These are phyloP conservation scores for Tremellales sp. DNA, from an alignment of 1,284 basidiomycete species.

Conservation along the genomic window DNA sequence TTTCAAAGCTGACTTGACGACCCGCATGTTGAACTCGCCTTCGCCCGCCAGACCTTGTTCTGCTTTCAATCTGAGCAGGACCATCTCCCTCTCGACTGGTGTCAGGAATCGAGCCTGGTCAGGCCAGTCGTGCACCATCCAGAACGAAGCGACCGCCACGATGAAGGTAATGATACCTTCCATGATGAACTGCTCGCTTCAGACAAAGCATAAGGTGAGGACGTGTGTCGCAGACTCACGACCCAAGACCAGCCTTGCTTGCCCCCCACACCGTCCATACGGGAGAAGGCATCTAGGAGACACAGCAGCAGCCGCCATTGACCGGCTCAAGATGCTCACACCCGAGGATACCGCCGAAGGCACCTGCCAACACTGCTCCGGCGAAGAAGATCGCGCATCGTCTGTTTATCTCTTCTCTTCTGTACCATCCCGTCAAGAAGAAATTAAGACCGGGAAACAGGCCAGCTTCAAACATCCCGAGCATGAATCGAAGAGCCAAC, in stretches of 20 bases:
- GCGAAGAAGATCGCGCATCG: slow-evolving; percentile 42
- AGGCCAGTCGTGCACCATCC: slow-evolving; percentile 48
- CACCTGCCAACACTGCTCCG: slow-evolving; percentile 42
- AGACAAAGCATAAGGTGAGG: no score
- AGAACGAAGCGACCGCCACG: slow-evolving; percentile 32
- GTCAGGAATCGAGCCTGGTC: slow-evolving; percentile 42
- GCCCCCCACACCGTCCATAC: slow-evolving; percentile 47
- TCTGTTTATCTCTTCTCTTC: slow-evolving; percentile 18
- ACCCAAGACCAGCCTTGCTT: slow-evolving; percentile 48
- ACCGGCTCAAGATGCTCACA: slow-evolving; percentile 3
- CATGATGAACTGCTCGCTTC: slow-evolving; percentile 46
- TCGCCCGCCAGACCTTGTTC: slow-evolving; percentile 40
- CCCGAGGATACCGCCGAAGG: slow-evolving; percentile 29
- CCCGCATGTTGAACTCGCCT: slow-evolving; percentile 30
- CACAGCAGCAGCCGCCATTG: no score
- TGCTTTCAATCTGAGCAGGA: slow-evolving; percentile 35
- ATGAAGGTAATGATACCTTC: slow-evolving; percentile 45
- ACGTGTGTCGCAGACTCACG: slow-evolving; percentile 1
- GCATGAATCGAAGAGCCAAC: slow-evolving; percentile 46
- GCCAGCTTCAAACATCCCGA: slow-evolving; percentile 45
- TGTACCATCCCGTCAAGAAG: slow-evolving; percentile 22
- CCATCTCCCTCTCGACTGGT: slow-evolving; percentile 35
- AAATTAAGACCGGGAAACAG: slow-evolving; percentile 41
- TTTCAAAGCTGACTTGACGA: slow-evolving; percentile 28
- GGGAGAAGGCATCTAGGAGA: slow-evolving; percentile 12